Evolutionary conservation across 2,329 filamentous ascomycete genomes (phyloP), one percentile per base, ranked within the genome.

Genomic region (Cladobotryum protrusum): DNA sequence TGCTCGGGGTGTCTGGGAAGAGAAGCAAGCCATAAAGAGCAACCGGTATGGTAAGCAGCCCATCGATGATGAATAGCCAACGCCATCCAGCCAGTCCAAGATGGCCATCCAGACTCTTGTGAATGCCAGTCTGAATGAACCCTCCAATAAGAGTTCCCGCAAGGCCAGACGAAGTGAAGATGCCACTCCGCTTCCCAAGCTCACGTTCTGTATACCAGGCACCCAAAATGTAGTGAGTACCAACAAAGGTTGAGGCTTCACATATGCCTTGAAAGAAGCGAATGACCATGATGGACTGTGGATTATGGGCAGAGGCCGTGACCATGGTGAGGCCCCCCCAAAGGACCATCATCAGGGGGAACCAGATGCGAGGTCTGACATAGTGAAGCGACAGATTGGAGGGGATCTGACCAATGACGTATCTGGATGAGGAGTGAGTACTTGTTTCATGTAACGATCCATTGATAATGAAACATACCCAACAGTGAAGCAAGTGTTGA

Each of bases 41-140:
- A 5, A 70, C 57, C 1, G 66, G 64, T 2, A 69, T 55, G 3
- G 67, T 69, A 2, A 70, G 73, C 1, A 76, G 69, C 1, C 85
- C 85, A 60, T 88, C 84, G 9, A 87, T 78, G 36, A 87, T 83
- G 65, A 87, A 87, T 0, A 87, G 70, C 83, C 82, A 86, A 3
- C 81, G 70, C 83, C 83, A 88, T 6, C 83, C 83, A 0, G 71
- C 76, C 1, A 86, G 67, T 0, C 83, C 85, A 17, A 66, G 65
- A 2, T 69, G 67, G 2, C 77, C 73, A 32, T 69, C 49, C 47
- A 70, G 54, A 40, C 61, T 63, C 1, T 56, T 49, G 4, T 81
- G 79, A 48, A 89, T 86, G 1, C 83, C 81, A 0, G 79, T 79
- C 15, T 79, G 77, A 43, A 85, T 78, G 19, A 83, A 68, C 1